These are phyloP conservation scores for Aspergillus sp. DNA, from an alignment of 2,329 filamentous ascomycete genomes.

Conservation along the genomic window DNA sequence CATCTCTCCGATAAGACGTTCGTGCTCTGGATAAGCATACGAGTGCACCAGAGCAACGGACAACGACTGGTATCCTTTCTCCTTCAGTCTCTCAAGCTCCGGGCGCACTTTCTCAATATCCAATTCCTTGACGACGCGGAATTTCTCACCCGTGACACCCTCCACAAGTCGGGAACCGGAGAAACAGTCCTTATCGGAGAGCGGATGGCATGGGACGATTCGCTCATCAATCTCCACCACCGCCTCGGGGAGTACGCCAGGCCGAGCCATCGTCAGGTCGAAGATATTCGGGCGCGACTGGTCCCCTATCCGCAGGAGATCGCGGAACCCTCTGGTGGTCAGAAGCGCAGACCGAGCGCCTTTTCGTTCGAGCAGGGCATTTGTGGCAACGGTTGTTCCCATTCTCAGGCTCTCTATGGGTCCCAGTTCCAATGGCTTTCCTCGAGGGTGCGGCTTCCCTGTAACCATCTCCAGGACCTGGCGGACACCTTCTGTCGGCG, in stretches of 20 bases:
- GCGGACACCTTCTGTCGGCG: slow-evolving; percentile 76
- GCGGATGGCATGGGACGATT: slow-evolving; percentile 68
- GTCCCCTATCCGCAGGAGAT: slow-evolving; percentile 85
- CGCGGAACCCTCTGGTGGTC: slow-evolving; percentile 82
- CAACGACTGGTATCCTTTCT: slow-evolving; percentile 71
- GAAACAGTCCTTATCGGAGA: slow-evolving; percentile 64
- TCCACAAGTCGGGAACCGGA: slow-evolving; percentile 65
- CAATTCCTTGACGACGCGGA: slow-evolving; percentile 66
- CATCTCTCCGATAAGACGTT: slow-evolving; percentile 73
- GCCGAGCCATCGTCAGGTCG: slow-evolving; percentile 80
- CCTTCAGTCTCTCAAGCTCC: slow-evolving; percentile 66
- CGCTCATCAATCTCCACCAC: slow-evolving; percentile 88
- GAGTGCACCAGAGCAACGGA: slow-evolving; percentile 88
- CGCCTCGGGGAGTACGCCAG: slow-evolving; percentile 77
- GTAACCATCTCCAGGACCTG: slow-evolving; percentile 59
- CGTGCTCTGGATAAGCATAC: slow-evolving; percentile 85
- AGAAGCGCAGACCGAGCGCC: slow-evolving; percentile 84
- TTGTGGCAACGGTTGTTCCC: slow-evolving; percentile 92
- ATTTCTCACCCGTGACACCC: slow-evolving; percentile 65
- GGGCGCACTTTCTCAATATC: slow-evolving; percentile 53
- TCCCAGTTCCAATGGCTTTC: slow-evolving; percentile 35
- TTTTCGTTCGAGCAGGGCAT: slow-evolving; percentile 84
- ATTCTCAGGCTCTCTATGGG: slow-evolving; percentile 66
- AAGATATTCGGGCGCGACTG: slow-evolving; percentile 89
- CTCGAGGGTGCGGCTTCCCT: slow-evolving; percentile 35